A percentile compares a stretch with the other conserved stretches of the same genome.
phyloP scores from a whole-genome alignment of 352 stramenopile species.

The Phytophthora rubi region DNA sequence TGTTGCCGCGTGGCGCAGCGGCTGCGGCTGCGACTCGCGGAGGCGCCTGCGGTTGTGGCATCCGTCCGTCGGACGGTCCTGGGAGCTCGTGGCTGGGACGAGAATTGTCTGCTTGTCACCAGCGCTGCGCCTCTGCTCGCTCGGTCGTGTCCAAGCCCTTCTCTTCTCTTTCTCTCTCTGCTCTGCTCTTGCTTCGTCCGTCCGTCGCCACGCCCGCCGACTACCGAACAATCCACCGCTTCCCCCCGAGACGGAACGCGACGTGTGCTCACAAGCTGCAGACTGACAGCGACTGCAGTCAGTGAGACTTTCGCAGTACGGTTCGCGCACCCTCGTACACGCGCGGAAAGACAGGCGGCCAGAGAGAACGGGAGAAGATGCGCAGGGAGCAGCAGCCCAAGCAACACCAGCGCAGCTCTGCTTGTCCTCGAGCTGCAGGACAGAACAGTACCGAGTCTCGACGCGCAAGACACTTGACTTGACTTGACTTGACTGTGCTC shows the following conservation, averaged over 20 bases:
- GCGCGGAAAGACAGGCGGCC: constrained; percentile 30
- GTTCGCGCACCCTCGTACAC: constrained; percentile 17
- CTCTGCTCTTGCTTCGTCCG: not conserved
- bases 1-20: constrained; percentile 40
- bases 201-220: constrained; percentile 10
- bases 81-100: not conserved
- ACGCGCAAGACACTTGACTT: too few species aligned
- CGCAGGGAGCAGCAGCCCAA: constrained; percentile 27
- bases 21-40: constrained; percentile 24
- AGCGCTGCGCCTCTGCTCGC: constrained; percentile 1
- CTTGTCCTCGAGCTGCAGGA: too few species aligned
- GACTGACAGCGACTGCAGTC: constrained; percentile 15
- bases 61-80: constrained; percentile 12
- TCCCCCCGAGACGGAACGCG: too few species aligned
- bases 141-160: too few species aligned
- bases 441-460: too few species aligned
- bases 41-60: constrained; percentile 28
- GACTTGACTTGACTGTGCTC: too few species aligned
- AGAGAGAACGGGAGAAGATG: constrained; percentile 35
- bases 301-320: constrained; percentile 18
- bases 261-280: not conserved
- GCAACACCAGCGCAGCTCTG: not conserved
- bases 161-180: too few species aligned
- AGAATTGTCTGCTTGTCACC: constrained; percentile 25
- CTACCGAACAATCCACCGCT: constrained; percentile 38